A percentile compares a stretch with the other conserved stretches of the same genome.
Conservation (phyloP, 305 asterid species). For the Petunia hybrid region DNA sequence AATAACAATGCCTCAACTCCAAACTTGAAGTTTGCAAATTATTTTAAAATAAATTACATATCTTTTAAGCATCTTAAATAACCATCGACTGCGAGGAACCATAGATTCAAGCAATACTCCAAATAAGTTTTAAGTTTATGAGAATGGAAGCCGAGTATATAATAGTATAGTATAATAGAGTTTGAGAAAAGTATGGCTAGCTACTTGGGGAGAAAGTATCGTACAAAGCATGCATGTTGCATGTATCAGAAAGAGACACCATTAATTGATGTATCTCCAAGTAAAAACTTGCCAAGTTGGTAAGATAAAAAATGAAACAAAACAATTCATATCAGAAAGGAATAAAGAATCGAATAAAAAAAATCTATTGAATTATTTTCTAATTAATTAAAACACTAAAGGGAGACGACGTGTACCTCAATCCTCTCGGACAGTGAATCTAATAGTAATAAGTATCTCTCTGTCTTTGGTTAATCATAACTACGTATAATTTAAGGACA, state of each 20-base stretch:
- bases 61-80: background rate
- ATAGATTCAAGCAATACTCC: background rate
- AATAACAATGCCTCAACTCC: no score
- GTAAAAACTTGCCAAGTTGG: background rate
- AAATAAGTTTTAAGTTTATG: no score
- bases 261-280: slow-evolving; percentile 16
- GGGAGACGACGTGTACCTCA: background rate
- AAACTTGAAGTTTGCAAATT: no score
- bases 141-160: no score
- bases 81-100: background rate
- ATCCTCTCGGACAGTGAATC: slow-evolving; percentile 1
- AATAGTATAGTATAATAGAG: no score
- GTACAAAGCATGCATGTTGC: background rate
- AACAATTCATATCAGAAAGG: background rate
- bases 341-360: background rate
- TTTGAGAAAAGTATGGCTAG: background rate
- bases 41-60: no score
- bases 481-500: no score
- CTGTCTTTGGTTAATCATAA: background rate
- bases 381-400: background rate
- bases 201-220: slow-evolving; percentile 27
- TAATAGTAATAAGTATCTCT: background rate
- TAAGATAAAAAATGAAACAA: slow-evolving; percentile 17
- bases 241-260: slow-evolving; percentile 1
- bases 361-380: slow-evolving; percentile 5